These are phyloP conservation scores for Saccharomyces paradoxus DNA, from an alignment of 805 yeast species.

Conservation along the genomic window DNA sequence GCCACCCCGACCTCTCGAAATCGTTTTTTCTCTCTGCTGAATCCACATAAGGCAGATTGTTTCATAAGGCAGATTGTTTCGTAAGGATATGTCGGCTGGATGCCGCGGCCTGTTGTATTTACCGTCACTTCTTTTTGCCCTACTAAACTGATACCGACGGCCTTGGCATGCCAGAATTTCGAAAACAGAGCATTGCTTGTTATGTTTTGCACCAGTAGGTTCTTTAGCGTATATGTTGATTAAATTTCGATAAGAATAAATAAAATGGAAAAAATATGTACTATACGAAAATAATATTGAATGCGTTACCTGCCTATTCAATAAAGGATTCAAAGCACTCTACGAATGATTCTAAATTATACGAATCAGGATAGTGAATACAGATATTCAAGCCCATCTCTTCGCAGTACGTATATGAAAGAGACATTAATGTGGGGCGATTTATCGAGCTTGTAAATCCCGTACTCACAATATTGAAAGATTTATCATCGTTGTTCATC, in stretches of 20 bases:
- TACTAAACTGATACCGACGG: neutral
- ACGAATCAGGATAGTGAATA: slow-evolving; percentile 23
- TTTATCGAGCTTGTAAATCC: slow-evolving; percentile 20
- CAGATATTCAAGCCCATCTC: slow-evolving; percentile 21
- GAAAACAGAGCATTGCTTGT: neutral
- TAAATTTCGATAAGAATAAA: neutral
- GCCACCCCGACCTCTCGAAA: no score
- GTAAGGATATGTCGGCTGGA: neutral
- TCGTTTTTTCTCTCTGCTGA: neutral
- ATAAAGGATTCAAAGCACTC: slow-evolving; percentile 25
- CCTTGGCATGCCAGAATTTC: neutral
- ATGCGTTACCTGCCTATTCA: slow-evolving; percentile 3
- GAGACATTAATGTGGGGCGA: slow-evolving; percentile 19
- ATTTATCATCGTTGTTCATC: neutral
- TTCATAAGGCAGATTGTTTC: no score
- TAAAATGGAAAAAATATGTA: neutral
- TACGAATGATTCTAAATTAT: slow-evolving; percentile 22
- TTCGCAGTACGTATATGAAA: slow-evolving; percentile 19
- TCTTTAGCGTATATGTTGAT: neutral
- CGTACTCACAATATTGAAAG: slow-evolving; percentile 13
- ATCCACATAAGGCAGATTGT: neutral
- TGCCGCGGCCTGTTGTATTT: neutral
- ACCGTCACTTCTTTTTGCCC: no score
- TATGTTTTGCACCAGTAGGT: no score
- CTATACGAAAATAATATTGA: neutral